A percentile compares a stretch with the other conserved stretches of the same genome.
These are phyloP conservation scores for Penstemon newberryi DNA, from an alignment of 257 asterid species.

Conservation along the genomic window DNA sequence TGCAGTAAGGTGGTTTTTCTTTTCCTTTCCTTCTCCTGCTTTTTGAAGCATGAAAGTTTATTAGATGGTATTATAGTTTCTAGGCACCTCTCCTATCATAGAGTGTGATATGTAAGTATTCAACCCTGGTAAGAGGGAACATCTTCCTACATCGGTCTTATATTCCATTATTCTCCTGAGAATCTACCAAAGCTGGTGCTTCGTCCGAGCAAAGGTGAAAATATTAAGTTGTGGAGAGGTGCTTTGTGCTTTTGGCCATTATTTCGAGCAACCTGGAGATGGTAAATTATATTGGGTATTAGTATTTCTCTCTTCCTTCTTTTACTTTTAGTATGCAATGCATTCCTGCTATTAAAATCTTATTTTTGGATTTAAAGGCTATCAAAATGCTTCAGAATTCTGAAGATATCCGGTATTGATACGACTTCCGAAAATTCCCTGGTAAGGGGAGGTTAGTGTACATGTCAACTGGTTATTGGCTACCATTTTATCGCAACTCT, in stretches of 20 bases:
- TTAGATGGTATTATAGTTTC: slow-evolving; percentile 50
- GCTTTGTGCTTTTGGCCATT: slow-evolving; percentile 60
- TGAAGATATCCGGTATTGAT: slow-evolving; percentile 20
- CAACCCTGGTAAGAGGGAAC: slow-evolving; percentile 49
- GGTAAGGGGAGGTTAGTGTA: slow-evolving; percentile 97
- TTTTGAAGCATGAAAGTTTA: slow-evolving; percentile 36
- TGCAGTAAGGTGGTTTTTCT: slow-evolving; percentile 42
- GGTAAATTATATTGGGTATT: slow-evolving; percentile 74
- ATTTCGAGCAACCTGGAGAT: slow-evolving; percentile 61
- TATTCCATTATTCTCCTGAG: slow-evolving; percentile 38
- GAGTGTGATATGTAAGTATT: slow-evolving; percentile 46
- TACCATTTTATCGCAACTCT: slow-evolving; percentile 73
- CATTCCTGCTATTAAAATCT: slow-evolving; percentile 64
- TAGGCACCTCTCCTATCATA: slow-evolving; percentile 43
- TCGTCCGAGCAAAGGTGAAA: slow-evolving; percentile 64
- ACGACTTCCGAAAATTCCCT: slow-evolving; percentile 54
- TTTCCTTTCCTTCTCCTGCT: slow-evolving; percentile 31
- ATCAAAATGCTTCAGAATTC: slow-evolving; percentile 72
- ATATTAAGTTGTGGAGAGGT: slow-evolving; percentile 45
- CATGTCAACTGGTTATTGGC: slow-evolving; percentile 76
- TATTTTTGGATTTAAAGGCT: slow-evolving; percentile 77
- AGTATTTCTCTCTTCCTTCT: slow-evolving; percentile 50
- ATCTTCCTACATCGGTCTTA: slow-evolving; percentile 19
- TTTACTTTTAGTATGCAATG: slow-evolving; percentile 48
- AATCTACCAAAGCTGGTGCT: slow-evolving; percentile 45